Evolutionary conservation across 129 eudicot species (phyloP).

Genomic region (Pittosporum tobira): DNA sequence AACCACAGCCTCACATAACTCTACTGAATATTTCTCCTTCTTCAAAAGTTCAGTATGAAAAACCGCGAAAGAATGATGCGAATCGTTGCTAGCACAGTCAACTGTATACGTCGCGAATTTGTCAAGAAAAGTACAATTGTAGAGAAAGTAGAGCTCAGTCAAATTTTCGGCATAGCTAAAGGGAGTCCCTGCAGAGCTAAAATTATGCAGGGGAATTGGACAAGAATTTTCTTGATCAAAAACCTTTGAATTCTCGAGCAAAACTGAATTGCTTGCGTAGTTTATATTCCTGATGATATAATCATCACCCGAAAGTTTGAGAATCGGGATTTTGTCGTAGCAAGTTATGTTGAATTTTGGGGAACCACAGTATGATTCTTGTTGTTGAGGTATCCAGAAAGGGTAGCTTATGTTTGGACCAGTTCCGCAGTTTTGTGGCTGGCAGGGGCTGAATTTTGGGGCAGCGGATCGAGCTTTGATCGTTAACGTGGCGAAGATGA

Average conservation of each 20-base stretch:
- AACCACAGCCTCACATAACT: slow-evolving; percentile 32
- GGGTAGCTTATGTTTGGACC: slow-evolving; percentile 41
- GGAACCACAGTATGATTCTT: slow-evolving; percentile 47
- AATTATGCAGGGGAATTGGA: slow-evolving; percentile 46
- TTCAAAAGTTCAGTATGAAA: slow-evolving; percentile 38
- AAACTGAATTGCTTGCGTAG: slow-evolving; percentile 29
- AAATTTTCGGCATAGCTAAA: slow-evolving; percentile 23
- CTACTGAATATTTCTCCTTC: slow-evolving; percentile 29
- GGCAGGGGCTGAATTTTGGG: slow-evolving; percentile 28
- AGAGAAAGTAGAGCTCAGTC: slow-evolving; percentile 32
- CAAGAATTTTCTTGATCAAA: slow-evolving; percentile 27
- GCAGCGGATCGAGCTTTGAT: slow-evolving; percentile 14
- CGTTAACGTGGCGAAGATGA: slow-evolving; percentile 14
- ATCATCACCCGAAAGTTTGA: slow-evolving; percentile 34
- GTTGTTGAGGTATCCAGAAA: slow-evolving; percentile 44
- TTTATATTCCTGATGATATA: slow-evolving; percentile 34
- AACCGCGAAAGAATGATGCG: slow-evolving; percentile 37
- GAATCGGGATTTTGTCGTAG: slow-evolving; percentile 22
- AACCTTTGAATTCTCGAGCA: slow-evolving; percentile 22
- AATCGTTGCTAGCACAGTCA: slow-evolving; percentile 32
- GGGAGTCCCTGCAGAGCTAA: slow-evolving; percentile 35
- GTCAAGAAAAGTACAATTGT: slow-evolving; percentile 30
- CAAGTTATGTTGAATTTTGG: slow-evolving; percentile 47
- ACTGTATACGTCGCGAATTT: slow-evolving; percentile 17
- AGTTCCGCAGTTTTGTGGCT: slow-evolving; percentile 41